Evolutionary conservation across 2,329 filamentous ascomycete genomes (phyloP), one percentile per base, ranked within the genome.

Genomic region (Plenodomus lindquistii): DNA sequence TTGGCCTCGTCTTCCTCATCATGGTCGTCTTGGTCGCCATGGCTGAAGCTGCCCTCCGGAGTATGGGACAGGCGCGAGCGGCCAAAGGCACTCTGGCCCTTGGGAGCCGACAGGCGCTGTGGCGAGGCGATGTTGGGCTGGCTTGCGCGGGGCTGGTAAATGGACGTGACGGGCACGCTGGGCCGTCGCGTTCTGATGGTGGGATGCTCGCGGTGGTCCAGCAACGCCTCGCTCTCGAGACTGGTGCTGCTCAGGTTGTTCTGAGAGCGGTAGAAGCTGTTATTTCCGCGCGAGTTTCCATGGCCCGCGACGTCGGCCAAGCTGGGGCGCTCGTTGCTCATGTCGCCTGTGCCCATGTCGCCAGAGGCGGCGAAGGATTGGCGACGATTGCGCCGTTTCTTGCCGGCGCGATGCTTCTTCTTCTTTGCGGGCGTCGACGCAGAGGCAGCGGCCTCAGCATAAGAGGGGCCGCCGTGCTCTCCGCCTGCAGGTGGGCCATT

Each of bases 201-300:
- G 8, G 65, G 63, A 38, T 77, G 75, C 35, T 77, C 76, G 85
- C 91, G 84, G 72, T 97, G 93, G 73, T 97, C 93, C 16, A 97
- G 77, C 59, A 97, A 76, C 7, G 84, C 86, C 67, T 96, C 87
- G 70, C 91, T 97, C 59, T 97, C 93, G 55, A 97, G 77, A 71
- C 93, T 97, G 1, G 89, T 91, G 62, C 82, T 86, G 75, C 93
- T 97, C 55, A 86, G 67, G 67, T 88, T 90, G 39, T 65, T 57
- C 51, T 73, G 72, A 42, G 83, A 64, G 35, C 79, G 76, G 66
- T 85, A 85, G 65, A 84, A 82, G 50, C 77, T 76, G 44, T 72
- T 71, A 54, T 73, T 73, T 27, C 72, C 66, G 16, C 73, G 64
- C n/a, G 65, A 64, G 18, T 60, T 52, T 38, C 63, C 54, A 34